Evolutionary conservation across 2,329 filamentous ascomycete genomes (phyloP).

Genomic region (Aaosphaeria arxii): DNA sequence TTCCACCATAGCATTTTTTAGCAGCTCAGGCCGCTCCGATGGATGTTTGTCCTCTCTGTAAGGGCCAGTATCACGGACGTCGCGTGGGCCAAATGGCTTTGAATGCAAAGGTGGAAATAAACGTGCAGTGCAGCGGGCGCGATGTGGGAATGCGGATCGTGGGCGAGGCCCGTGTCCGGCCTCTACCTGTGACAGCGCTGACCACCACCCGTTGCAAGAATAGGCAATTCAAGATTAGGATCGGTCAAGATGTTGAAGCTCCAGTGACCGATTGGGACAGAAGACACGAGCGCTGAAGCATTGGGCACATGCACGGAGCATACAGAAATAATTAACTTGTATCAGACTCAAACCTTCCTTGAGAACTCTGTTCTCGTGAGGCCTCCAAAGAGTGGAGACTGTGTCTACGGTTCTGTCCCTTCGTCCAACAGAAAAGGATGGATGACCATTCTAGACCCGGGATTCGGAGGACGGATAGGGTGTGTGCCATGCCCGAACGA

Average conservation of each 20-base stretch:
- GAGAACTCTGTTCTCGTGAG: conserved; percentile 11
- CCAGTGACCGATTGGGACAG: conserved; percentile 5
- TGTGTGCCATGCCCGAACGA: conserved; percentile 6
- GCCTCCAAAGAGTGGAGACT: conserved; percentile 23
- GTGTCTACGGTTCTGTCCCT: conserved; percentile 19
- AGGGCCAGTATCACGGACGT: conserved; percentile 25
- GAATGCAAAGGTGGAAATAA: conserved; percentile 39
- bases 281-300: conserved; percentile 5
- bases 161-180: conserved; percentile 27
- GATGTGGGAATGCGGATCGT: conserved; percentile 37
- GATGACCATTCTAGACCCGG: conserved; percentile 30
- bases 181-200: conserved; percentile 33
- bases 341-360: conserved; percentile 10
- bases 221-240: conserved; percentile 19
- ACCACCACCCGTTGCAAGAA: conserved; percentile 23
- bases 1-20: conserved; percentile 13
- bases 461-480: conserved; percentile 17
- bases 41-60: conserved; percentile 6
- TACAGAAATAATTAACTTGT: conserved; percentile 5
- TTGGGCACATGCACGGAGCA: conserved; percentile 4
- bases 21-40: not conserved
- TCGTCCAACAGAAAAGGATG: conserved; percentile 25
- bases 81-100: conserved; percentile 32
- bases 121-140: conserved; percentile 40
- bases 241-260: conserved; percentile 1